phyloP scores from a whole-genome alignment of 371 early-diverging fungal species.

The Choanephora cucurbitarum region DNA sequence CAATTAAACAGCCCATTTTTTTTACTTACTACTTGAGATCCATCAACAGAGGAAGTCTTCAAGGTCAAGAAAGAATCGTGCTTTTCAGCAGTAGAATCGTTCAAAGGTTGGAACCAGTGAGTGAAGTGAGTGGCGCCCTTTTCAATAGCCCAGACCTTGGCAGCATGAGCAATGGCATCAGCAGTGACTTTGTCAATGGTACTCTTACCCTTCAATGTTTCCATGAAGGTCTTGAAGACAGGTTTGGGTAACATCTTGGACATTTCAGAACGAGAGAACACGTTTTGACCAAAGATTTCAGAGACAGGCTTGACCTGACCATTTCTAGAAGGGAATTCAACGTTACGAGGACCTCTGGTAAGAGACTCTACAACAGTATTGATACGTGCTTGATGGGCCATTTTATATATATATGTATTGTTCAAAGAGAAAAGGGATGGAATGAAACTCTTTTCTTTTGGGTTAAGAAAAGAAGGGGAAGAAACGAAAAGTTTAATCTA shows the following conservation, averaged over 20 bases:
- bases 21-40: constrained; percentile 73
- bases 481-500: neutral
- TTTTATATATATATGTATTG: neutral
- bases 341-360: constrained; percentile 56
- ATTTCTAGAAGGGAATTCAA: constrained; percentile 73
- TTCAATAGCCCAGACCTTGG: constrained; percentile 95
- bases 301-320: constrained; percentile 79
- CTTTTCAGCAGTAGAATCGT: constrained; percentile 97
- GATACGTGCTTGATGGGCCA: constrained; percentile 54
- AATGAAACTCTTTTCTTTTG: neutral
- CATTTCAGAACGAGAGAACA: constrained; percentile 88
- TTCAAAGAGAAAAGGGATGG: neutral
- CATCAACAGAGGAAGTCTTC: constrained; percentile 70
- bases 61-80: constrained; percentile 96
- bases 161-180: constrained; percentile 97
- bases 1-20: too few species aligned
- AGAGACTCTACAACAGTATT: constrained; percentile 51
- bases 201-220: constrained; percentile 86
- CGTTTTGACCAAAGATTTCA: constrained; percentile 90
- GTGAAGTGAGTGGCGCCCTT: constrained; percentile 95
- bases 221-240: constrained; percentile 84
- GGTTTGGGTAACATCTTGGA: constrained; percentile 92
- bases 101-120: constrained; percentile 99
- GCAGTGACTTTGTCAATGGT: constrained; percentile 90
- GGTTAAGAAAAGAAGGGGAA: constrained; percentile 1